Evolutionary conservation across 2,329 filamentous ascomycete species (phyloP), one percentile per base, ranked within the genome.

Genomic region (Aspergillus costaricaensis): DNA sequence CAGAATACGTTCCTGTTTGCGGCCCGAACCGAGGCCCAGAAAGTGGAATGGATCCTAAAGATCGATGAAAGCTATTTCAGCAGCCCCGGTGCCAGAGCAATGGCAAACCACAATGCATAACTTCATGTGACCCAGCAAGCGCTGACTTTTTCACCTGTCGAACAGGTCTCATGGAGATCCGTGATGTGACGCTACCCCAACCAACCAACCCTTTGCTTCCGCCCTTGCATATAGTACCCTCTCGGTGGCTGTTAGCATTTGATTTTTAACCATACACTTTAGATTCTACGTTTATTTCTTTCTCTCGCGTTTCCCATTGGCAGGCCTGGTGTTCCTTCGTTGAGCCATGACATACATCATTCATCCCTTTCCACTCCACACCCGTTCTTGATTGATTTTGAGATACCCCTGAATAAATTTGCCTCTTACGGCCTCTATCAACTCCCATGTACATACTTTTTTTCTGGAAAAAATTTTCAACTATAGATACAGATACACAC

Each of bases 1-100:
- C 90, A 95, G 75, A 97, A 97, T 76, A 96, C 93, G 32, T 99
- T 93, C 85, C 82, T 99, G 43, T 98, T 99, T 76, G 91, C 92
- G 14, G 91, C 92, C 23, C 85, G 92, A 60, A 94, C 88, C 69
- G 94, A 97, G 79, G 85, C 88, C 52, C 93, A 97, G 76, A 96
- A 97, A 82, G 89, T 93, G 68, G 95, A 98, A 75, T 99, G 95
- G 95, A 96, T 99, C 68, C 85, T 96, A 76, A 89, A 90, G 71
- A 92, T 99, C 68, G 95, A 99, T 77, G 90, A 96, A 81, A 91
- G 89, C 67, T 88, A 85, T 74, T 86, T 87, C 69, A 79, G 75
- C 61, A 75, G 68, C 58, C 68, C 67, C 44, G 68, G 64, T 9
- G 65, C 70, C 41, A 67, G 70, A 61, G 60, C 68, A 19, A 60